Evolutionary conservation across 805 yeast species (phyloP), one percentile per base, ranked within the genome.

Genomic region (Starmerella bombicola): DNA sequence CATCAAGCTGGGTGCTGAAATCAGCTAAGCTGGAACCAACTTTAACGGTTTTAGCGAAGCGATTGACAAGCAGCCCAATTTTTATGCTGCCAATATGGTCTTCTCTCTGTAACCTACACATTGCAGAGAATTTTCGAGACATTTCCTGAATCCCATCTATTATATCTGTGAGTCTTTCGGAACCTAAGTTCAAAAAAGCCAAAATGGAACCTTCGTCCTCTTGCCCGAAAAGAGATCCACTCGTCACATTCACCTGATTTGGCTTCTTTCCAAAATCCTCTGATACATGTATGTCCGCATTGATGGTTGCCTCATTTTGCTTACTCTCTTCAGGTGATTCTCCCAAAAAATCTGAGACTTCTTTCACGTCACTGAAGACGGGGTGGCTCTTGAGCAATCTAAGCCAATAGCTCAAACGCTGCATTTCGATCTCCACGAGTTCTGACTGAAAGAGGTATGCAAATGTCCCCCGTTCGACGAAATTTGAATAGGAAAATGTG

Each of bases 141-240:
- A 32, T 5, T 4, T 32, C 35, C 25, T 20, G n/a, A 4, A 32
- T 9, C 15, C 26, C 35, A 9, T 6, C 15, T 21, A 10, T 23
- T 5, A 32, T 10, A 10, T n/a, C 19, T 16, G 10, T n/a, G n/a
- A 49, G 38, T 22, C 43, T 42, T 7, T 46, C 47, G 7, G 30
- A 23, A 4, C 42, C 45, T 6, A 44, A 37, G 9, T 30, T 29
- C 15, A 41, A 33, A 22, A 48, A 48, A 6, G 47, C 43, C n/a
- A 44, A 13, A 18, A 43, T 46, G 4, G 45, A 42, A 10, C 15
- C 30, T 17, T 17, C 25, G 16, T 31, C 37, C 41, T 30, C 47
- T 15, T 36, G 23, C 9, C 41, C 40, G 15, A 44, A 31, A 2
- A 33, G 21, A 4, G 37, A 23, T 4, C 28, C 12, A 10, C 12